phyloP scores from a whole-genome alignment of 345 rosid genomes.

The Turritis glabra region DNA sequence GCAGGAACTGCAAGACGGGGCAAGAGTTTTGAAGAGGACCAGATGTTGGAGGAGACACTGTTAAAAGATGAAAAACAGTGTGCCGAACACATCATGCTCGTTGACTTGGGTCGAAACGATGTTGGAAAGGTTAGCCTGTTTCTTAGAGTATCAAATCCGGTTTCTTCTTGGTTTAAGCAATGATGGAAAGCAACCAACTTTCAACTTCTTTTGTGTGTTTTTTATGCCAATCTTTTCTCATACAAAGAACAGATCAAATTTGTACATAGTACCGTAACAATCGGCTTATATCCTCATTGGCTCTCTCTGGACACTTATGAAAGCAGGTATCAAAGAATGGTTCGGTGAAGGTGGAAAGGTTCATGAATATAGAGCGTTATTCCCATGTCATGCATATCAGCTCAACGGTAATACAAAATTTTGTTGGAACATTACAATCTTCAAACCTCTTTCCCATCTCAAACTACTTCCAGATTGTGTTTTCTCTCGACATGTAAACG shows the following conservation, averaged over 20 bases:
- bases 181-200: too few relatives aligned
- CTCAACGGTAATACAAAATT: slow-evolving; percentile 56
- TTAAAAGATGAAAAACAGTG: slow-evolving; percentile 77
- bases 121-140: slow-evolving; percentile 71
- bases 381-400: slow-evolving; percentile 97
- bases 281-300: not conserved
- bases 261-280: not conserved
- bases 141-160: too few relatives aligned
- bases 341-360: slow-evolving; percentile 80
- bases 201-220: not conserved
- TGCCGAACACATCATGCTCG: slow-evolving; percentile 94
- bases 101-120: slow-evolving; percentile 91
- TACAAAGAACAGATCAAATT: not conserved
- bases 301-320: not conserved
- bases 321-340: slow-evolving; percentile 71
- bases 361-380: slow-evolving; percentile 81
- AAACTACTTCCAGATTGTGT: not conserved
- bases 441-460: not conserved
- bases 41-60: slow-evolving; percentile 61
- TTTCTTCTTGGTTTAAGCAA: not conserved
- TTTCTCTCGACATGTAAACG: not conserved
- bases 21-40: slow-evolving; percentile 71
- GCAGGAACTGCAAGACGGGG: slow-evolving; percentile 91
- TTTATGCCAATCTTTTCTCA: not conserved
- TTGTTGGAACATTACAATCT: not conserved